Evolutionary conservation across 164 flowering plant genomes (phyloP).

Genomic region (Berberis thunbergii): DNA sequence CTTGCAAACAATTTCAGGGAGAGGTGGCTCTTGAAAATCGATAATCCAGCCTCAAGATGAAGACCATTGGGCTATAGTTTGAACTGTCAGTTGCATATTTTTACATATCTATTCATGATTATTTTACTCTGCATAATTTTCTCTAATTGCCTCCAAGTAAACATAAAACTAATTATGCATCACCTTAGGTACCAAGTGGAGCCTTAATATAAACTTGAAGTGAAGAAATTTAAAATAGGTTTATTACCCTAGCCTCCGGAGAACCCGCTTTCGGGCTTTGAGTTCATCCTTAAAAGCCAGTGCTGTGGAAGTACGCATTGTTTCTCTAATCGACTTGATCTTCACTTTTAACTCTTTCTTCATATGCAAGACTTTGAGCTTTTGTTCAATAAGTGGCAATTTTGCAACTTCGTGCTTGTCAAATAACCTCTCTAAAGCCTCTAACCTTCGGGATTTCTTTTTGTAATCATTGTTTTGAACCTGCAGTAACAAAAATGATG

Average conservation of each 20-base stretch:
- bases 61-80: too few species aligned
- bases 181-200: neutral
- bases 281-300: slow-evolving; percentile 98
- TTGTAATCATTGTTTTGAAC: slow-evolving; percentile 70
- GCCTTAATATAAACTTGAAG: neutral
- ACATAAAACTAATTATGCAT: too few species aligned
- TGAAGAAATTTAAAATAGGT: neutral
- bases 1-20: too few species aligned
- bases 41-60: too few species aligned
- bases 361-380: slow-evolving; percentile 61
- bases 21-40: too few species aligned
- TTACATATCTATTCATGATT: too few species aligned
- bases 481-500: slow-evolving; percentile 28
- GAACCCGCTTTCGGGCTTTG: slow-evolving; percentile 84
- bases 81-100: too few species aligned
- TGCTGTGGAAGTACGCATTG: slow-evolving; percentile 62
- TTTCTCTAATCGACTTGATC: slow-evolving; percentile 64
- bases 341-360: slow-evolving; percentile 74
- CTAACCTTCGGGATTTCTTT: slow-evolving; percentile 67
- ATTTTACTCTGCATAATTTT: too few species aligned
- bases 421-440: slow-evolving; percentile 78
- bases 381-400: slow-evolving; percentile 76
- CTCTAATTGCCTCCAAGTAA: too few species aligned
- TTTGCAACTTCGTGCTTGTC: slow-evolving; percentile 73
- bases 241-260: slow-evolving; percentile 82